Evolutionary conservation across 2,329 filamentous ascomycete genomes (phyloP).

Genomic region (Polychaeton citri): DNA sequence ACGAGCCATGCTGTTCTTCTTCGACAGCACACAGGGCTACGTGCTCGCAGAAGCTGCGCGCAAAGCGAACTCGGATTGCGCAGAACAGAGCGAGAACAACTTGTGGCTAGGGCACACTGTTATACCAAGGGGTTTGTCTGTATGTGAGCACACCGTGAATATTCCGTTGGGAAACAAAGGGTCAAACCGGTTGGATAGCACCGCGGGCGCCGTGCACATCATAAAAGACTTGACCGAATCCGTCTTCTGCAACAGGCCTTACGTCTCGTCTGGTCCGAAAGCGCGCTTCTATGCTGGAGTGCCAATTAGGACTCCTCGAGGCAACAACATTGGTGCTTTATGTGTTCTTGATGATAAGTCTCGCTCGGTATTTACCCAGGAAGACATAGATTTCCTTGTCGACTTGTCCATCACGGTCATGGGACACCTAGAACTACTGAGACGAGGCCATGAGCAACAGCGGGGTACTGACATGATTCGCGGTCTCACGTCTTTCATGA

Average conservation of each 20-base stretch:
- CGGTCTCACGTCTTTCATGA: slow-evolving; percentile 37
- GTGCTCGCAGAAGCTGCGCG: slow-evolving; percentile 41
- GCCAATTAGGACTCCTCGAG: slow-evolving; percentile 45
- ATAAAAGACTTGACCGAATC: slow-evolving; percentile 18
- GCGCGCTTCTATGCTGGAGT: slow-evolving; percentile 44
- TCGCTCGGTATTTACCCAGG: slow-evolving; percentile 35
- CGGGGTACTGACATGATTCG: slow-evolving; percentile 42
- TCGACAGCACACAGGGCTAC: slow-evolving; percentile 36
- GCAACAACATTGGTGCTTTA: slow-evolving; percentile 47
- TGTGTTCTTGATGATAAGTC: slow-evolving; percentile 45
- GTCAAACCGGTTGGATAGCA: background rate
- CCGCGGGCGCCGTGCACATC: slow-evolving; percentile 9
- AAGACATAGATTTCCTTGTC: slow-evolving; percentile 41
- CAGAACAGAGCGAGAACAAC: slow-evolving; percentile 11
- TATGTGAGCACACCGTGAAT: slow-evolving; percentile 18
- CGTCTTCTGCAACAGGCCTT: slow-evolving; percentile 15
- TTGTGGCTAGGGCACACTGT: slow-evolving; percentile 18
- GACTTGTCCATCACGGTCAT: slow-evolving; percentile 46
- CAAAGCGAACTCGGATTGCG: slow-evolving; percentile 26
- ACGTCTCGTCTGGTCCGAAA: slow-evolving; percentile 15
- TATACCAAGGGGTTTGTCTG: slow-evolving; percentile 15
- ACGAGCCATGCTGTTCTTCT: slow-evolving; percentile 40
- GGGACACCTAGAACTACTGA: slow-evolving; percentile 47
- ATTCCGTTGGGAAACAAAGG: no score
- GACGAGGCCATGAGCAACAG: slow-evolving; percentile 38